Conservation (phyloP, 2,329 filamentous ascomycete species). For the Aureobasidium leucospermi region DNA sequence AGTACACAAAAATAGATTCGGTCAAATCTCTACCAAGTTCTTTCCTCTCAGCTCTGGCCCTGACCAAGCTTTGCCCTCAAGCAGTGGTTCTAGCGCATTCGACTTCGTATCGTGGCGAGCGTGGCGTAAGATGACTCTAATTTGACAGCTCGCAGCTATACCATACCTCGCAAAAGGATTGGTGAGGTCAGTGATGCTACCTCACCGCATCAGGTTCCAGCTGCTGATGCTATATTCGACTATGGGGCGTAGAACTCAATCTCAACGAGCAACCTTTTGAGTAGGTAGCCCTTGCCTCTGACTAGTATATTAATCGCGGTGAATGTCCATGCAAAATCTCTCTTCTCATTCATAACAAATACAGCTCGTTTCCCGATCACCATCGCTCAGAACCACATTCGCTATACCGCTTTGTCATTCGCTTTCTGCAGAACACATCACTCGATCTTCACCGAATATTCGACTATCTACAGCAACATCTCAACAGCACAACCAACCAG, state of each 20-base stretch:
- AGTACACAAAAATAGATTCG: not conserved
- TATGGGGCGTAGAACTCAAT: not conserved
- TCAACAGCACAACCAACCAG: not conserved
- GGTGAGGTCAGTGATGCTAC: not conserved
- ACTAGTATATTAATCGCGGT: conserved; percentile 8
- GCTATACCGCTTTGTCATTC: not conserved
- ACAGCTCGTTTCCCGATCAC: not conserved
- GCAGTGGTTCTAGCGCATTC: not conserved
- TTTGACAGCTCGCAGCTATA: not conserved
- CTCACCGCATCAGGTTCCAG: not conserved
- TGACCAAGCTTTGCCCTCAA: not conserved
- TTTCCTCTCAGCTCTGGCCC: not conserved
- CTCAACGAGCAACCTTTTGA: not conserved
- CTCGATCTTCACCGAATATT: not conserved
- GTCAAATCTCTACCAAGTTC: not conserved
- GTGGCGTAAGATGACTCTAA: not conserved
- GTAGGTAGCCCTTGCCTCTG: not conserved
- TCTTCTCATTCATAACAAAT: not conserved
- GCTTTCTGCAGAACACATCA: not conserved
- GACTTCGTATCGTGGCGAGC: conserved; percentile 3
- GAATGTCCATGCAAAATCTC: not conserved
- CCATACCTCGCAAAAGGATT: conserved; percentile 5
- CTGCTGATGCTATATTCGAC: conserved; percentile 1
- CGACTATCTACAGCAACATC: not conserved
- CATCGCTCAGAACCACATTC: not conserved